Base-by-base conservation (phyloP, 176 grass and related monocot genomes). In the Chloris gayana region DNA sequence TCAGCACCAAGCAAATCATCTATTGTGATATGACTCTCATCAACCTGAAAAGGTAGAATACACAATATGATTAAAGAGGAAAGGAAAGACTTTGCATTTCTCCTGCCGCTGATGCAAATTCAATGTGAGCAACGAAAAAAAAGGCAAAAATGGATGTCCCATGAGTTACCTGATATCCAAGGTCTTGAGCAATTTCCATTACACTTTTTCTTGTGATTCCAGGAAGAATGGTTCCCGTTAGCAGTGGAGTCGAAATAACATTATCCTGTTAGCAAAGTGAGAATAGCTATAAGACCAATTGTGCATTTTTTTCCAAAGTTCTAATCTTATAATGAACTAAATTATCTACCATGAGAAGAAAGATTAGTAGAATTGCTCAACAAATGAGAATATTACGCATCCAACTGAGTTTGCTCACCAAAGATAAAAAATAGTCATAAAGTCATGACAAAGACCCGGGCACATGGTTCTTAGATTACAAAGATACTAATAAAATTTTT, bases 171-270 rank as follows among this genome's bases (percentile, higher is more conserved):
- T 91, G 76, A 83, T 84, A 95, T 49, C 88, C 88, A 89, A 88
- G 82, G 53, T 72, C 82, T 60, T 54, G 49, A 19, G 93, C 86
- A 10, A 93, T 88, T 69, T 93, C 90, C 33, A 99, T 91, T 65
- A 91, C 79, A 85, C 84, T 93, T 95, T 74, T 98, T 85, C 90
- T 92, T 73, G 96, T 98, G 69, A 98, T 91, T 59, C 92, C 92
- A 25, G 96, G 96, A 73, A 99, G 85, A 86, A 99, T 88, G 31
- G 96, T 99, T 82, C 92, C 92, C 65, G 86, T 91, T 80, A 91
- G 47, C 63, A 82, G 72, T 64, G 92, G 96, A 5, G 92, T 93
- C 67, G 85, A 89, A 71, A 99, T 95, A 64, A 84, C 67, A 79
- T 91, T 95, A 75, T 81, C 91, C 96, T 98, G 66, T 66, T 15